These are phyloP conservation scores for Talaromyces ruber DNA, from an alignment of 495 filamentous ascomycete genomes.

Conservation along the genomic window DNA sequence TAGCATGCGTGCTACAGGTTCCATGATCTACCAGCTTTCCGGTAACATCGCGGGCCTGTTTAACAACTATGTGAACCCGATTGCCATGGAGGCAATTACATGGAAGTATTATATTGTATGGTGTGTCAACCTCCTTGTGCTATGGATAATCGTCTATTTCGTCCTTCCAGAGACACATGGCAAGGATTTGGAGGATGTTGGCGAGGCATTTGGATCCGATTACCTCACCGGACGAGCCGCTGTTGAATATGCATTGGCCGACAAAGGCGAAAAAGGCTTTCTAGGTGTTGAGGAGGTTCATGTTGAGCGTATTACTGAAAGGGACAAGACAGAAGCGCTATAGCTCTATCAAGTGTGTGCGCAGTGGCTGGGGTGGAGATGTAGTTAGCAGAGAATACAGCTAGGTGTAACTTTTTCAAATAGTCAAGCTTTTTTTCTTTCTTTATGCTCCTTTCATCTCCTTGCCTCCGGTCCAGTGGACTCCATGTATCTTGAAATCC, in stretches of 20 bases:
- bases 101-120: conserved; percentile 57
- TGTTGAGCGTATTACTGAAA: neutral
- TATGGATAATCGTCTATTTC: conserved; percentile 16
- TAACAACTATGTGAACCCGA: conserved; percentile 47
- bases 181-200: conserved; percentile 22
- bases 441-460: neutral
- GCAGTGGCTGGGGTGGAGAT: neutral
- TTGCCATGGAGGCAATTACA: conserved; percentile 44
- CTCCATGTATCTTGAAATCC: too few relatives aligned
- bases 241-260: neutral
- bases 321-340: neutral
- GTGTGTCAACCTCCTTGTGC: conserved; percentile 35
- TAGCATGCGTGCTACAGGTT: conserved; percentile 59
- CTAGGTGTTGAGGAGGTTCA: neutral
- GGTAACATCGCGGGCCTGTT: conserved; percentile 28
- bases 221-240: neutral
- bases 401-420: neutral
- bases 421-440: neutral
- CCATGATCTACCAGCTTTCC: conserved; percentile 50
- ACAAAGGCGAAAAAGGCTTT: neutral
- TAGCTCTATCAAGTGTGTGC: neutral
- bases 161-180: conserved; percentile 23
- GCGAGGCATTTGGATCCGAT: conserved; percentile 10
- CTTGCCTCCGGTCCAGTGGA: too few relatives aligned
- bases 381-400: neutral